These are phyloP conservation scores for Avicennia marina DNA, from an alignment of 257 asterid species.

Conservation along the genomic window DNA sequence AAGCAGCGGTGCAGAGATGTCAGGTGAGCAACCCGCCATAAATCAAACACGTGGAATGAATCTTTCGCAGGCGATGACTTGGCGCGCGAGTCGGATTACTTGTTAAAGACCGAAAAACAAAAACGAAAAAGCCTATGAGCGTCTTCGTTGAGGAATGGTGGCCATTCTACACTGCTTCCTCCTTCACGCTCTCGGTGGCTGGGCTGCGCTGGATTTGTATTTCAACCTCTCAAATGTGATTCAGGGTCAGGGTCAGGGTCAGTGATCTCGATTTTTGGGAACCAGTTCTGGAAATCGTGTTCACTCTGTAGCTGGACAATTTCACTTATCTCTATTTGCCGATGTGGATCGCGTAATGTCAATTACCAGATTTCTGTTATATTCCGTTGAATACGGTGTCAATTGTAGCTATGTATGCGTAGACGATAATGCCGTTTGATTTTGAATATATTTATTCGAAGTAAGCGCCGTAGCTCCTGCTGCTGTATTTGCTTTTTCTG, in stretches of 20 bases:
- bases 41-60: no score
- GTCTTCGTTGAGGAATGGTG: background rate
- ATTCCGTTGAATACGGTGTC: no score
- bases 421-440: background rate
- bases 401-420: background rate
- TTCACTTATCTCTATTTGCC: no score
- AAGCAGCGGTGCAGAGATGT: no score
- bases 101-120: no score
- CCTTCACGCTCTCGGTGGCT: background rate
- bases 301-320: no score
- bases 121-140: no score
- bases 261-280: background rate
- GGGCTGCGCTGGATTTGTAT: background rate
- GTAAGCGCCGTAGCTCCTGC: background rate
- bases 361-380: background rate
- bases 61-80: no score
- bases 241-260: no score
- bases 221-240: background rate
- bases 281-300: background rate
- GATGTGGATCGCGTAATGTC: no score
- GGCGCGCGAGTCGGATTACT: no score
- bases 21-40: no score
- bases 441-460: background rate
- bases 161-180: background rate
- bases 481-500: background rate